Conservation (phyloP, 768 basidiomycete species). For the Dendrothele bispora region DNA sequence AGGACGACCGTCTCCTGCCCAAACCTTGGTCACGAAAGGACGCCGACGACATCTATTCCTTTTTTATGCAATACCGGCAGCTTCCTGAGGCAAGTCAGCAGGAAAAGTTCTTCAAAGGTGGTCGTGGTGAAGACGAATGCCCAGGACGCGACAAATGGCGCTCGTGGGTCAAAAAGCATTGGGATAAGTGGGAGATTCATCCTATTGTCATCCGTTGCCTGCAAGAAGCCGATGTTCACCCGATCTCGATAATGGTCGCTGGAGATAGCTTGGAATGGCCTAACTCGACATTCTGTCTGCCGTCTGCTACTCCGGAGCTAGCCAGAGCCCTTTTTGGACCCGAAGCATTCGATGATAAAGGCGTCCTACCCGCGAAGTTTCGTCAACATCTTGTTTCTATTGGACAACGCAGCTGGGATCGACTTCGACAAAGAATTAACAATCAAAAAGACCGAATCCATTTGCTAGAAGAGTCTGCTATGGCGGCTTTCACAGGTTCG, state of each 20-base stretch:
- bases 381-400: too few relatives aligned
- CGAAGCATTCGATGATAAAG: not conserved
- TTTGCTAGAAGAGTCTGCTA: constrained; percentile 1
- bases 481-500: not conserved
- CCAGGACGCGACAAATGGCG: constrained; percentile 17
- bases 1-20: constrained; percentile 17
- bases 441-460: not conserved
- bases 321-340: not conserved
- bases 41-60: constrained; percentile 10
- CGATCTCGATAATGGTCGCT: not conserved
- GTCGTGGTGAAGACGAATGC: not conserved
- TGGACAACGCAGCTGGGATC: not conserved
- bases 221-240: not conserved
- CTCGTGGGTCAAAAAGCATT: constrained; percentile 9
- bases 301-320: not conserved
- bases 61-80: constrained; percentile 12
- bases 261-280: constrained; percentile 3
- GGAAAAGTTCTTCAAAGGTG: not conserved
- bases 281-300: not conserved
- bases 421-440: not conserved
- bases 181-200: constrained; percentile 16
- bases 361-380: not conserved
- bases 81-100: not conserved
- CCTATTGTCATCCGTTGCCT: constrained; percentile 4
- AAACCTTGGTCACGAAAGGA: constrained; percentile 11